Evolutionary conservation across 2,329 filamentous ascomycete species (phyloP), one percentile per base, ranked within the genome.

Genomic region (Diaporthe batatas): DNA sequence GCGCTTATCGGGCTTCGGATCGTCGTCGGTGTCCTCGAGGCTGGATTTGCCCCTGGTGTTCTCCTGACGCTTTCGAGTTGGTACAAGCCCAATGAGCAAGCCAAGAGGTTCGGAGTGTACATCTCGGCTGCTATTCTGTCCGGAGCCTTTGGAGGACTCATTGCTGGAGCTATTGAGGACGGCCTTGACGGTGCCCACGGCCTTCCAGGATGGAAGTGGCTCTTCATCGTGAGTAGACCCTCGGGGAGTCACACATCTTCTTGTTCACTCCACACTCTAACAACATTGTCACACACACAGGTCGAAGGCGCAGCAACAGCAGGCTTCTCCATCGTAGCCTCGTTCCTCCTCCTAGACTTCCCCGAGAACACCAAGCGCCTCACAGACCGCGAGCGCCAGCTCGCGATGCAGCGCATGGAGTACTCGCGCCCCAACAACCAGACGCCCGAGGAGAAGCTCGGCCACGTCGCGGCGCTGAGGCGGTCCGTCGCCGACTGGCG

Each of bases 281-380:
- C 21, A 65, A 1, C 11, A 64, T 42, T n/a, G n/a, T n/a, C 23
- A 6, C 14, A 29, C 18, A 7, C 72, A 69, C 83, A 88, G 67
- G 82, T 89, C 32, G 87, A 90, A 81, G 91, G 91, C 2, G 81
- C 91, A 10, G 84, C 85, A 0, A 92, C 90, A 0, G 83, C 91
- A 6, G 6, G 91, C 0, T 91, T 44, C 16, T 73, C 90, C 2
- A 76, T 91, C 5, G 79, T 84, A 1, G 88, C 87, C 2, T 91
- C 89, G 80, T 93, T 89, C 86, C 85, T 90, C 79, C 90, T 94
- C 1, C 87, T 91, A 75, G 91, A 94, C 77, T 94, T 92, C 78
- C 92, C 92, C 0, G 90, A 91, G 72, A 86, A 90, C 70, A 90
- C 91, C 21, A 76, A 73, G 11, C 87, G 78, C 0, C 92, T 94